Base-by-base conservation (phyloP, 129 eudicot species). In the Flaveria ramosissima region DNA sequence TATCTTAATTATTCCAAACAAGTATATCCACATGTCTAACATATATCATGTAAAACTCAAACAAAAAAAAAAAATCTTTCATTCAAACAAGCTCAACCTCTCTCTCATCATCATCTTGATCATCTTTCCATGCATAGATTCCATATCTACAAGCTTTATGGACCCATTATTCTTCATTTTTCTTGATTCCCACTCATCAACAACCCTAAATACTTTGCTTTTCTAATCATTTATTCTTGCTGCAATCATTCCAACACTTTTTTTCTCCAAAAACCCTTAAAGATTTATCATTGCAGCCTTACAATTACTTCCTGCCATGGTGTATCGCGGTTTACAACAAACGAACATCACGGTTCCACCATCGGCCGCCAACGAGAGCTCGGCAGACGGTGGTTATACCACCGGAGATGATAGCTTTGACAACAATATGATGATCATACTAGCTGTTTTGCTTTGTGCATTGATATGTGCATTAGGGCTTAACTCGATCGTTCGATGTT, bases 351-450 rank as follows among this genome's bases (percentile, higher is more conserved):
- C 53, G 11, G 48, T 70, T 73, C 70, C 77, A 0, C 78, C 85
- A n/a, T n/a, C 74, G 4, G 52, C 85, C 32, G 1, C 71, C 70
- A 63, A 68, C 8, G 81, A 67, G 10, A 83, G 70, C 67, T 23
- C 69, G 60, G 39, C 78, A 1, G 74, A 70, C 13, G 65, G 80
- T 56, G 43, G 77, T 0, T 63, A 69, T 62, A 41, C 77, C 39
- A 9, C 76, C 0, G 84, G 83, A 23, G 87, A 85, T 0, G 78
- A 83, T 7, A 82, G 42, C 14, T 85, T 92, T 39, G 97, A 92
- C 78, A 80, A 82, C 85, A 92, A 92, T 81, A 92, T 92, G 96
- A 85, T 89, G 81, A 85, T 92, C 77, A 87, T 92, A 43, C 84
- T 92, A 30, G 95, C 86, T 0, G 92, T 85, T 10, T 78, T 92